phyloP scores from a whole-genome alignment of 768 basidiomycete species.

The Tricholoma hemisulphureum region DNA sequence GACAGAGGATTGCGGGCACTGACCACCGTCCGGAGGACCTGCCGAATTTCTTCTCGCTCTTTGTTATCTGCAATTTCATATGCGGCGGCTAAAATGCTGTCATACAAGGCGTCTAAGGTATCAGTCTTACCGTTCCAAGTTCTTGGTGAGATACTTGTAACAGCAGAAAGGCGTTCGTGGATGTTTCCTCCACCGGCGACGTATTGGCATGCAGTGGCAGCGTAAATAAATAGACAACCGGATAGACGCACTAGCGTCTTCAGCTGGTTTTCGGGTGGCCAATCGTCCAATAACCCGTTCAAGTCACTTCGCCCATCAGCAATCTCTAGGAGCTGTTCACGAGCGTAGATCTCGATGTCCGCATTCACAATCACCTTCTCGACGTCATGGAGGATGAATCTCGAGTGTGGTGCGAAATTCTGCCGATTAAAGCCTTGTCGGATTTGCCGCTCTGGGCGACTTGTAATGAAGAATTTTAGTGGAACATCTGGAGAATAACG shows the following conservation, averaged over 20 bases:
- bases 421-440: neutral
- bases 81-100: neutral
- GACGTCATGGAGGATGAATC: slow-evolving; percentile 5
- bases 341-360: neutral
- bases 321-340: neutral
- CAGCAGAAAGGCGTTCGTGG: neutral
- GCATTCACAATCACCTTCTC: neutral
- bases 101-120: neutral
- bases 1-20: neutral
- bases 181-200: neutral
- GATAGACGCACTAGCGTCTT: neutral
- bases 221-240: slow-evolving; percentile 2
- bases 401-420: neutral
- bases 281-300: neutral
- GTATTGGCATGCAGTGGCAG: neutral
- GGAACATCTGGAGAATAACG: neutral
- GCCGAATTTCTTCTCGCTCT: neutral
- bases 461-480: neutral
- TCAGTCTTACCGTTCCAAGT: neutral
- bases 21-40: neutral
- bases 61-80: neutral
- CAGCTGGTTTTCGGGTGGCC: neutral
- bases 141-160: neutral
- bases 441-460: neutral
- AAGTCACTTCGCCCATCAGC: neutral